phyloP scores from a whole-genome alignment of 805 yeast species.

The Myxozyma neotropica region DNA sequence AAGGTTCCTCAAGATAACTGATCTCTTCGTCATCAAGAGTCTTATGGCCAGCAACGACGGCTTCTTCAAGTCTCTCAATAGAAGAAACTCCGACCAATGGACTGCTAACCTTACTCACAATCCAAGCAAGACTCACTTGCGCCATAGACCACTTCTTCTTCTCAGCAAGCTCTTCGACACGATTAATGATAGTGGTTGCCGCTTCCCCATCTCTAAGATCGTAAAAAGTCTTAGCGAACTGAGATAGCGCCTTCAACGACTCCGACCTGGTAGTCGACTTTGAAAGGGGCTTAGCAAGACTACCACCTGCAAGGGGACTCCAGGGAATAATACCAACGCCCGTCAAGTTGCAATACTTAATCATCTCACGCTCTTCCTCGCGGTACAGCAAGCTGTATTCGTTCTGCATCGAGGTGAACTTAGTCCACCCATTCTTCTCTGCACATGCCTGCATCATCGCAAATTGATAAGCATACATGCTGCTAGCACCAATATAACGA shows the following conservation, averaged over 20 bases:
- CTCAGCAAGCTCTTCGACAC: conserved; percentile 55
- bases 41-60: conserved; percentile 48
- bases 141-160: conserved; percentile 55
- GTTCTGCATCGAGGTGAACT: conserved; percentile 62
- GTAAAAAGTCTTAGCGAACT: background rate
- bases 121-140: conserved; percentile 57
- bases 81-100: conserved; percentile 61
- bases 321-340: conserved; percentile 63
- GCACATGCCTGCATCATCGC: conserved; percentile 57
- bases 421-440: conserved; percentile 57
- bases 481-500: conserved; percentile 66
- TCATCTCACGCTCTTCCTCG: conserved; percentile 68
- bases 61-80: conserved; percentile 56
- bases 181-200: conserved; percentile 43
- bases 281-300: conserved; percentile 52
- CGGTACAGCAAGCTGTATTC: conserved; percentile 57
- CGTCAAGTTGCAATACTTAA: conserved; percentile 54
- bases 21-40: conserved; percentile 44
- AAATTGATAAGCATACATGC: conserved; percentile 60
- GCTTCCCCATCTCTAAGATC: conserved; percentile 2
- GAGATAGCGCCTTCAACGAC: background rate
- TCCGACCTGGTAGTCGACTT: conserved; percentile 10
- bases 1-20: conserved; percentile 41
- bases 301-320: conserved; percentile 60
- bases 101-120: conserved; percentile 50